Evolutionary conservation across 1,284 basidiomycete species (phyloP).

Genomic region (Papiliotrema laurentii): DNA sequence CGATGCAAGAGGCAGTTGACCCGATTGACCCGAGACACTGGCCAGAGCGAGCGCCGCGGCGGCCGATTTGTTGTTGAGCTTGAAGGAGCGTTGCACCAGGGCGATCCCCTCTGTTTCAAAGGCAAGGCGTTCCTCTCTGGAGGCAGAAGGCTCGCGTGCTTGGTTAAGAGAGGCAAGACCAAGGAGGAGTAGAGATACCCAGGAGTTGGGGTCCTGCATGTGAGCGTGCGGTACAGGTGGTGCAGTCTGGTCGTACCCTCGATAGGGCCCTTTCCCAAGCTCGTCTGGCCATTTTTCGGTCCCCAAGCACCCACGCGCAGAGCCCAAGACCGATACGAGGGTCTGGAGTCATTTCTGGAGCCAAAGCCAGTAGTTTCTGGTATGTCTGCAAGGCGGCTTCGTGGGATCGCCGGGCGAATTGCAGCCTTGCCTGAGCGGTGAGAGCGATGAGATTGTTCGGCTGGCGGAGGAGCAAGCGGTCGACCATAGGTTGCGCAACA

Average conservation of each 20-base stretch:
- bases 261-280: slow-evolving; percentile 84
- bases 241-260: slow-evolving; percentile 53
- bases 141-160: slow-evolving; percentile 61
- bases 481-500: slow-evolving; percentile 72
- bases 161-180: slow-evolving; percentile 76
- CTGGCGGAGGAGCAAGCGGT: slow-evolving; percentile 69
- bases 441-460: slow-evolving; percentile 64
- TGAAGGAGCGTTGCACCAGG: slow-evolving; percentile 35
- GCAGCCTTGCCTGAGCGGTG: slow-evolving; percentile 64
- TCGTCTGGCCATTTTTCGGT: slow-evolving; percentile 68
- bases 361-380: slow-evolving; percentile 72
- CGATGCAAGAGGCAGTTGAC: slow-evolving; percentile 58
- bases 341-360: slow-evolving; percentile 75
- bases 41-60: slow-evolving; percentile 35
- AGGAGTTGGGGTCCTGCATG: slow-evolving; percentile 65
- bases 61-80: slow-evolving; percentile 37
- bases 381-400: slow-evolving; percentile 74
- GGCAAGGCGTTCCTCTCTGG: slow-evolving; percentile 35
- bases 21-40: slow-evolving; percentile 26
- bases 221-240: slow-evolving; percentile 1
- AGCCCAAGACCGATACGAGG: slow-evolving; percentile 89
- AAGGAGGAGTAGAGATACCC: slow-evolving; percentile 71
- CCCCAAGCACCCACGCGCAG: slow-evolving; percentile 80
- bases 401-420: slow-evolving; percentile 71
- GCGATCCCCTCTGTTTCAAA: slow-evolving; percentile 32